Conservation (phyloP, 371 early-diverging fungal species). For the Batkoa obscura region DNA sequence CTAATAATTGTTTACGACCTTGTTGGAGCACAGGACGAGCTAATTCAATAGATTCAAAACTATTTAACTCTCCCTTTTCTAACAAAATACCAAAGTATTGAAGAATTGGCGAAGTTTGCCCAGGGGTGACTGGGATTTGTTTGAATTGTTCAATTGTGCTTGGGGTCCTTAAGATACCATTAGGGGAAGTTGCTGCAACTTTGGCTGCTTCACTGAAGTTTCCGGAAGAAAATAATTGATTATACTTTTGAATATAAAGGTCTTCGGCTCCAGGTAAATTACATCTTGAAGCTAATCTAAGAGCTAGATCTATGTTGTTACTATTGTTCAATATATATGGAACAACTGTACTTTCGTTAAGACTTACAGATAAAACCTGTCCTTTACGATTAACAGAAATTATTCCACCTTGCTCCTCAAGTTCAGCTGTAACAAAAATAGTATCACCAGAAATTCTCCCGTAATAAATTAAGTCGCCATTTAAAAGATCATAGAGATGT, state of each 20-base stretch:
- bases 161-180: conserved; percentile 85
- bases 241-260: conserved; percentile 73
- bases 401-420: conserved; percentile 65
- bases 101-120: conserved; percentile 80
- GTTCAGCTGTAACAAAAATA: conserved; percentile 90
- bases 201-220: conserved; percentile 83
- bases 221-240: conserved; percentile 55
- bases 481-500: conserved; percentile 87
- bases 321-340: conserved; percentile 72
- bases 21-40: conserved; percentile 81
- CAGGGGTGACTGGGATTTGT: conserved; percentile 52
- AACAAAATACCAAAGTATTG: conserved; percentile 94
- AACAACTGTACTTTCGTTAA: conserved; percentile 74
- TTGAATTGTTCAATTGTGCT: conserved; percentile 89
- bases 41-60: conserved; percentile 83
- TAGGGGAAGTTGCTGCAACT: conserved; percentile 87
- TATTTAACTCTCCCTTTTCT: conserved; percentile 86
- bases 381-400: conserved; percentile 94
- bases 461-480: conserved; percentile 84
- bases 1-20: conserved; percentile 79
- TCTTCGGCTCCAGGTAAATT: conserved; percentile 92
- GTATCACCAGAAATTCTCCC: conserved; percentile 93
- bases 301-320: conserved; percentile 75
- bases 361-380: conserved; percentile 77
- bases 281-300: conserved; percentile 72